Evolutionary conservation across 2,329 filamentous ascomycete genomes (phyloP), one percentile per base, ranked within the genome.

Genomic region (Fusarium pininemorale): DNA sequence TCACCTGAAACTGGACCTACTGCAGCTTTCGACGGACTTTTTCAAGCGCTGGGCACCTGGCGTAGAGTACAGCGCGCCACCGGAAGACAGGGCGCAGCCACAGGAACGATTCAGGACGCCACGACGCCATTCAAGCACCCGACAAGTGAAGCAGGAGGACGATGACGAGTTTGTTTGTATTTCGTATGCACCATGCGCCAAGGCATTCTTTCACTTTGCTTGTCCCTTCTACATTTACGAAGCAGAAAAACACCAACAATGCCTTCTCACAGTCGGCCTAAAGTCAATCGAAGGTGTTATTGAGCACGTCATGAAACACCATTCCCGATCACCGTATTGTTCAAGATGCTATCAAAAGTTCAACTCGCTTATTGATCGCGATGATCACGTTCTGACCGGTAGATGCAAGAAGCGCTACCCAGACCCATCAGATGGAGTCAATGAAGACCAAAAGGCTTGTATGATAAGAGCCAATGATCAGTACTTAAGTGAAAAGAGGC

Each of bases 171-270:
- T 61, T 0, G 24, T 61, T 13, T 22, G 55, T 22, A 11, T 61
- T 5, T 55, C 48, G 0, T 18, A 28, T 4, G 4, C 30, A 9
- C 14, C 35, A 1, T 4, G 4, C 8, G 8, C 9, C 10, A 30
- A 4, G 7, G 28, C 9, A 12, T 37, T 30, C 11, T 55, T 37
- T 30, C 58, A 54, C 6, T 53, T 61, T 30, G 58, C 58, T 37
- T 61, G 58, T 1, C 58, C 58, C 0, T 61, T 55, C 1, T 44
- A 55, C 7, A n/a, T 22, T 14, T 22, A 61, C 2, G 38, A 39
- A 1, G 24, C 48, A 4, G 38, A 20, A 1, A 55, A 24, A 2
- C 48, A 61, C 24, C 48, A 44, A 1, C 11, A 55, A 24, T 61
- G 58, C 11, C 37, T 44, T 7, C 5, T 30, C 14, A 8, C 5